phyloP scores from a whole-genome alignment of 2,329 filamentous ascomycete species.

The Colletotrichum sidae region DNA sequence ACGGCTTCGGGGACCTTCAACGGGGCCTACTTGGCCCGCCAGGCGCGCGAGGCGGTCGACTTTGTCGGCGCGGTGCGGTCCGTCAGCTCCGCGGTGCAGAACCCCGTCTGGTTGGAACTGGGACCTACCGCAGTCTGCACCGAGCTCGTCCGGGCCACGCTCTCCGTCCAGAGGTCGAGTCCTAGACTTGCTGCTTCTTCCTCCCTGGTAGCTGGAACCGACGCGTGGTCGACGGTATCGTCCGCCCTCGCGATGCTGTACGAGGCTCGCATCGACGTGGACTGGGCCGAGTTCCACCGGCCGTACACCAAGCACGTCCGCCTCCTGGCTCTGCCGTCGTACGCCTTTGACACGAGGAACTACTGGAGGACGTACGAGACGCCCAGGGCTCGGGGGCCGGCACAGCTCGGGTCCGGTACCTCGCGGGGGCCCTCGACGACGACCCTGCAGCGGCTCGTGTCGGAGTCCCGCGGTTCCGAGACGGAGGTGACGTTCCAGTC shows the following conservation, averaged over 20 bases:
- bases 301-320: neutral
- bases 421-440: no score
- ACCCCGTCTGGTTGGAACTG: slow-evolving; percentile 74
- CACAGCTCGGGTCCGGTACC: no score
- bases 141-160: no score
- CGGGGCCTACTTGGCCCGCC: neutral
- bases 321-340: slow-evolving; percentile 14
- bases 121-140: slow-evolving; percentile 59
- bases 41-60: neutral
- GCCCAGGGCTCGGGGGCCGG: no score
- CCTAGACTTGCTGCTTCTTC: neutral
- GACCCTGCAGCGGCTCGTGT: no score
- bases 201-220: neutral
- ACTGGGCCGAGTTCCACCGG: slow-evolving; percentile 13
- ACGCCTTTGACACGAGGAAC: slow-evolving; percentile 19
- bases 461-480: neutral
- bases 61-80: slow-evolving; percentile 54
- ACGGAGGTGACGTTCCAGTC: neutral
- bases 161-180: slow-evolving; percentile 55
- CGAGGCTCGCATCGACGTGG: neutral
- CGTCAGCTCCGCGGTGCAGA: slow-evolving; percentile 44
- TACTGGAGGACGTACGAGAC: slow-evolving; percentile 21
- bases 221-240: neutral
- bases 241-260: slow-evolving; percentile 3
- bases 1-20: neutral